phyloP scores from a whole-genome alignment of 345 rosid species.

The Lepidium didymum region DNA sequence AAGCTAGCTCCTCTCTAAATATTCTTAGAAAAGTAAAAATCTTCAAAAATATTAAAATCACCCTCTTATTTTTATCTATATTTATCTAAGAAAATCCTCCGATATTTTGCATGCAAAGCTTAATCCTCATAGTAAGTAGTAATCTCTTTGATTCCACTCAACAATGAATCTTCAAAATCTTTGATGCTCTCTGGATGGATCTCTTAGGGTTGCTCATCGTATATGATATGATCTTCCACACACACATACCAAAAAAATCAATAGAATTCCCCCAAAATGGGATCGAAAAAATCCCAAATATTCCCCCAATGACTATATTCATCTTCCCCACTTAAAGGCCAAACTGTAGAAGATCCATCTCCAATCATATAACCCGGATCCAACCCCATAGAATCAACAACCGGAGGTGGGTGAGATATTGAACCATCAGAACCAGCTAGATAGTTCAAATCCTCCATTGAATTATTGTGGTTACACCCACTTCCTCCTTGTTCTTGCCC shows the following conservation, averaged over 20 bases:
- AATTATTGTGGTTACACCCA: neutral
- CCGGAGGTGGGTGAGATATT: conserved; percentile 26
- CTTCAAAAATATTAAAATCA: neutral
- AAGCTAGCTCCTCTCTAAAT: neutral
- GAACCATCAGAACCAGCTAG: conserved; percentile 44
- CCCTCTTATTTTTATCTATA: neutral
- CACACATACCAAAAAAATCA: neutral
- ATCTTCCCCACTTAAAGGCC: conserved; percentile 63
- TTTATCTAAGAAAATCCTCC: conserved; percentile 10
- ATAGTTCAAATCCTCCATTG: conserved; percentile 31
- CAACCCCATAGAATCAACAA: conserved; percentile 26
- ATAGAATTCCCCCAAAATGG: conserved; percentile 23
- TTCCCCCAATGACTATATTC: conserved; percentile 46
- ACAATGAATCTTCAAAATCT: neutral
- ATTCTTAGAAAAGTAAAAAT: neutral
- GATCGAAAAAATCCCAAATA: conserved; percentile 63
- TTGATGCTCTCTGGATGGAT: neutral
- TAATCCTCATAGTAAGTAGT: no score
- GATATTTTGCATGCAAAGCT: conserved; percentile 23
- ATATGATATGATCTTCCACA: conserved; percentile 1
- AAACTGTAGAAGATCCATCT: conserved; percentile 42
- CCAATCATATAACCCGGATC: conserved; percentile 41
- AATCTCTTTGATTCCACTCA: conserved; percentile 13
- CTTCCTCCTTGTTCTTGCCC: conserved; percentile 25
- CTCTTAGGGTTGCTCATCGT: neutral